Base-by-base conservation (phyloP, 331 rosid species). In the Malus hybrid region DNA sequence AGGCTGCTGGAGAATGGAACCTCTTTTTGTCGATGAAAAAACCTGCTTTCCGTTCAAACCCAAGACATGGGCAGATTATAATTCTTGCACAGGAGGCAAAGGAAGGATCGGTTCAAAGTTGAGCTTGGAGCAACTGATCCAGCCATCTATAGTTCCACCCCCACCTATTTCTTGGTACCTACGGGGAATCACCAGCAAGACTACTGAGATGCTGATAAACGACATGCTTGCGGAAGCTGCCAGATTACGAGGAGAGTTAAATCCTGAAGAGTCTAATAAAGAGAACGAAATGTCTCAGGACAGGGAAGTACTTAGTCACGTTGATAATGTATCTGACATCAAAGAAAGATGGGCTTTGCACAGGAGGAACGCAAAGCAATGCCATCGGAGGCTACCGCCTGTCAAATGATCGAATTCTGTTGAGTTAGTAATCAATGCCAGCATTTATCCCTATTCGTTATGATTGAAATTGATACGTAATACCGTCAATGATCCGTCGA, bases 161-260 rank as follows among this genome's bases (percentile, higher is more conserved):
- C 97, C 99, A 56, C 99, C 99, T 71, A 86, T 94, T 75, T 94
- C 99, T 74, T 92, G 97, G 99, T 92, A 94, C 79, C 84, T 94
- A 60, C 80, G 99, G 55, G 99, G 99, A 73, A 94, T 94, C 27
- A 94, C 97, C 15, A 0, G 87, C 72, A 84, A 81, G 73, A 94
- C 99, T 11, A 86, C 97, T 0, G 97, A 92, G 86, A 94, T 92
- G 97, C 90, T 94, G 70, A 86, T 92, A 68, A 76, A 78, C 19
- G 99, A 94, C 78, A 82, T 94, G 71, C 87, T 82, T 42, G 93
- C 80, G 13, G 99, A 94, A 85, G 55, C 93, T 68, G 87, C 90
- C 66, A 85, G 97, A 76, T 80, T 92, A 32, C 83, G 97, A 82
- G 90, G 76, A 62, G 93, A 89, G 39, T 70, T 79, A 39, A 78